These are phyloP conservation scores for Talaromyces proteolyticus DNA, from an alignment of 495 filamentous ascomycete species.

Conservation along the genomic window DNA sequence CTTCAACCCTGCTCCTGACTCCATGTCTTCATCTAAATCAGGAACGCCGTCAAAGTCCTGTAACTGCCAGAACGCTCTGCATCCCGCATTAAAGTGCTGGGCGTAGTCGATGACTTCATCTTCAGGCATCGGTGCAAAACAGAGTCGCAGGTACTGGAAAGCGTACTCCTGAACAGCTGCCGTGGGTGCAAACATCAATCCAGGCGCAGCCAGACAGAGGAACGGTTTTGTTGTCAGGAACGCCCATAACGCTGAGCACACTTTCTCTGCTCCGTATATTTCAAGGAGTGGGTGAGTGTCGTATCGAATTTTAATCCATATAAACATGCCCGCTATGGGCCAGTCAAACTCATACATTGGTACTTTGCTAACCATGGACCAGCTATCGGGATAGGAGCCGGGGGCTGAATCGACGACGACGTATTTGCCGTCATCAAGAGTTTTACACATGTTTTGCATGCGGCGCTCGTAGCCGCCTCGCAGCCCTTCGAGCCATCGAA, in stretches of 20 bases:
- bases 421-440: slow-evolving; percentile 60
- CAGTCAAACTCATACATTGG: slow-evolving; percentile 67
- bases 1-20: slow-evolving; percentile 8
- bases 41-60: slow-evolving; percentile 62
- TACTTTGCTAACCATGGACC: slow-evolving; percentile 60
- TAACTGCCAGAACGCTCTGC: slow-evolving; percentile 68
- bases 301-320: slow-evolving; percentile 71
- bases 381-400: slow-evolving; percentile 46
- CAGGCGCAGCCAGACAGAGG: slow-evolving; percentile 59
- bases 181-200: slow-evolving; percentile 64
- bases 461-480: slow-evolving; percentile 75
- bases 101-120: slow-evolving; percentile 56
- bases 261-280: slow-evolving; percentile 28
- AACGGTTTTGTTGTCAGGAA: slow-evolving; percentile 64
- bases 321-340: slow-evolving; percentile 90
- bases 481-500: slow-evolving; percentile 81
- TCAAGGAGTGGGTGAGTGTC: slow-evolving; percentile 64
- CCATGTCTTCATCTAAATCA: slow-evolving; percentile 24
- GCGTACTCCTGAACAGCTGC: slow-evolving; percentile 41
- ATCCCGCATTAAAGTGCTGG: slow-evolving; percentile 58
- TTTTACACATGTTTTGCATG: slow-evolving; percentile 68
- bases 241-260: slow-evolving; percentile 63
- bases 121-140: slow-evolving; percentile 76
- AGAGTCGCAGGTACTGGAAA: slow-evolving; percentile 68
- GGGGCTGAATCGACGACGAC: slow-evolving; percentile 44